These are phyloP conservation scores for Arthrobotrys pseudoclavata DNA, from an alignment of 2,329 filamentous ascomycete genomes.

Conservation along the genomic window DNA sequence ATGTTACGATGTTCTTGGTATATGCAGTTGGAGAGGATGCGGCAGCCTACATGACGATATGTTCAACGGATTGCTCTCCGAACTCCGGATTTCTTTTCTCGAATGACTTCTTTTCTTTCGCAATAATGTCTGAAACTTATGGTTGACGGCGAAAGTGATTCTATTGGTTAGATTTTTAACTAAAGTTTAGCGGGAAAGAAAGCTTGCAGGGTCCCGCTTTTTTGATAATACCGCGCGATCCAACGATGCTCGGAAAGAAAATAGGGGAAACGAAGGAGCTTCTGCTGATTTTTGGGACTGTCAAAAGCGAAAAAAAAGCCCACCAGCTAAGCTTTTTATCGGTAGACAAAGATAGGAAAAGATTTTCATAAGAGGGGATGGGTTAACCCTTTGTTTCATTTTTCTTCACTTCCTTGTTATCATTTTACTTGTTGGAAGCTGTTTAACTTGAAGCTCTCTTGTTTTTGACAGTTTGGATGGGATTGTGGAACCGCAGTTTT, in stretches of 20 bases:
- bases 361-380: slow-evolving; percentile 52
- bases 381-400: slow-evolving; percentile 40
- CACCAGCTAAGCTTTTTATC: slow-evolving; percentile 34
- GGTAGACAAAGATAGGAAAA: slow-evolving; percentile 23
- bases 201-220: slow-evolving; percentile 4
- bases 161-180: slow-evolving; percentile 28
- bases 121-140: slow-evolving; percentile 31
- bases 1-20: not conserved
- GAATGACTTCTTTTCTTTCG: not conserved
- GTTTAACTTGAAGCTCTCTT: slow-evolving; percentile 1
- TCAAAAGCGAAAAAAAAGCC: slow-evolving; percentile 8
- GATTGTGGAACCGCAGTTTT: slow-evolving; percentile 32
- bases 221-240: slow-evolving; percentile 35
- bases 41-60: slow-evolving; percentile 18
- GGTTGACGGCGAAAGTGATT: slow-evolving; percentile 2
- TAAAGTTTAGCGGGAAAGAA: slow-evolving; percentile 2
- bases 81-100: slow-evolving; percentile 5
- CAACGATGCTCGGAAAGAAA: slow-evolving; percentile 43
- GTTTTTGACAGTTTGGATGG: slow-evolving; percentile 12
- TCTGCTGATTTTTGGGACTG: not conserved
- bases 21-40: slow-evolving; percentile 6
- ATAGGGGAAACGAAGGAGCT: slow-evolving; percentile 32
- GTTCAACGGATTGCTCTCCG: not conserved
- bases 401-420: not conserved
- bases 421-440: slow-evolving; percentile 3